Percentiles rank a stretch among this genome's conserved stretches.
Evolutionary conservation across 495 filamentous ascomycete genomes (phyloP).

Genomic region (Bacidia rubella): DNA sequence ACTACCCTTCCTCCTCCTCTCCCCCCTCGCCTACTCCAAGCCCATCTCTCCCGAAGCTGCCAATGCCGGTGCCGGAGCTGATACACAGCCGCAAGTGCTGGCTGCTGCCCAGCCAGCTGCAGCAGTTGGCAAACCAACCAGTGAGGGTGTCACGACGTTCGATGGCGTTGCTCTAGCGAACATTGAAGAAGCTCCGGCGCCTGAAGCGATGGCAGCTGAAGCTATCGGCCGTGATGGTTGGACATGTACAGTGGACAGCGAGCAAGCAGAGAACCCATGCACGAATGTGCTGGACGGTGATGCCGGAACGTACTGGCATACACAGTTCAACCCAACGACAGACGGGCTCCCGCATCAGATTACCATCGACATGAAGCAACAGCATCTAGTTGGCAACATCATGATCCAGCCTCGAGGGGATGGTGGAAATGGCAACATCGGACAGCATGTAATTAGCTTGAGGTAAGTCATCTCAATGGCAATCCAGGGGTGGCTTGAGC

Average conservation of each 20-base stretch:
- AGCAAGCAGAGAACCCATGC: constrained; percentile 10
- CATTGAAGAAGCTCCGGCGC: constrained; percentile 11
- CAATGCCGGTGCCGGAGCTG: constrained; percentile 7
- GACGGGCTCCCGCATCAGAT: constrained; percentile 10
- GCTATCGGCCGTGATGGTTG: constrained; percentile 10
- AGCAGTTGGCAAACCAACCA: neutral
- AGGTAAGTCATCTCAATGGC: constrained; percentile 4
- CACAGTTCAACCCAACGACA: neutral
- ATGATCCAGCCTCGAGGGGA: constrained; percentile 13
- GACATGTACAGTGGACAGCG: constrained; percentile 14
- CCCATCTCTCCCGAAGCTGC: constrained; percentile 13
- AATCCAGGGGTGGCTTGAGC: neutral
- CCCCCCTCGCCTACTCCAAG: constrained; percentile 5
- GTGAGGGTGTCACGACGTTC: constrained; percentile 8
- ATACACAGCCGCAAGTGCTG: neutral
- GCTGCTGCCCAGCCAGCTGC: neutral
- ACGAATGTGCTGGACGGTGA: constrained; percentile 15
- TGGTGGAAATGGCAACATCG: constrained; percentile 15
- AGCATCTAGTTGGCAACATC: constrained; percentile 12
- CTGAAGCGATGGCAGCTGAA: neutral
- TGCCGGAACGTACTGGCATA: constrained; percentile 12
- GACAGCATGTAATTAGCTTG: constrained; percentile 10
- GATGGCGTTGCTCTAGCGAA: constrained; percentile 11
- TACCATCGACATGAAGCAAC: constrained; percentile 14
- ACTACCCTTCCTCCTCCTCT: constrained; percentile 6